These are phyloP conservation scores for Puccinia horiana DNA, from an alignment of 1,284 basidiomycete genomes.

Conservation along the genomic window DNA sequence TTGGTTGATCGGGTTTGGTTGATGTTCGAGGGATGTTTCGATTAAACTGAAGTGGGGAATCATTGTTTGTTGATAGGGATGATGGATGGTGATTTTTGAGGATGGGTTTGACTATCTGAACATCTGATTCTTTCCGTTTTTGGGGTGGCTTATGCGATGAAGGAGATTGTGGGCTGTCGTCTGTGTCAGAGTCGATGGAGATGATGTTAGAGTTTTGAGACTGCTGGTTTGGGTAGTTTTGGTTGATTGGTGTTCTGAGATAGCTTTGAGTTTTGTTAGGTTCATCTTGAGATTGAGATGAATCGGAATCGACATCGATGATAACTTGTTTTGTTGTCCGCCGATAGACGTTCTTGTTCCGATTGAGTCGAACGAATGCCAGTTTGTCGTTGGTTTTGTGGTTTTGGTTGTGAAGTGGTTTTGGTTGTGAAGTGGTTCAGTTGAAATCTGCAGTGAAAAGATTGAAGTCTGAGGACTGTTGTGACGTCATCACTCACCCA, in stretches of 20 bases:
- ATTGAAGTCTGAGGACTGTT: not conserved
- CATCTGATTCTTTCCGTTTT: not conserved
- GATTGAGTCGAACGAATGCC: constrained; percentile 23
- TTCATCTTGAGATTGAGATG: not conserved
- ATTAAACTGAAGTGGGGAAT: not conserved
- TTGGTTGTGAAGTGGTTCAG: not conserved
- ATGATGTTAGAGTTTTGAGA: not conserved
- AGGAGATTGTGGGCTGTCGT: not conserved
- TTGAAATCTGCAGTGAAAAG: not conserved
- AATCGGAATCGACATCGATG: constrained; percentile 16
- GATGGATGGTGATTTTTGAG: not conserved
- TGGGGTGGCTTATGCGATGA: not conserved
- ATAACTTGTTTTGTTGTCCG: not conserved
- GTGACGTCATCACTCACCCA: not conserved
- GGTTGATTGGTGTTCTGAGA: not conserved
- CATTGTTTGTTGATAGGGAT: not conserved
- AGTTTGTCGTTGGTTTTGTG: not conserved
- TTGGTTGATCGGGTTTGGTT: not conserved
- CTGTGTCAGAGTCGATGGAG: not conserved
- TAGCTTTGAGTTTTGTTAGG: too few species aligned
- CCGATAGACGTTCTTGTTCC: constrained; percentile 25
- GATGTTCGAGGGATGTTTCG: not conserved
- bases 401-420: not conserved
- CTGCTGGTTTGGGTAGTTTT: not conserved
- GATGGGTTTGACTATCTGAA: not conserved